Evolutionary conservation across 257 asterid genomes (phyloP).

Genomic region (Solanum tarijense): DNA sequence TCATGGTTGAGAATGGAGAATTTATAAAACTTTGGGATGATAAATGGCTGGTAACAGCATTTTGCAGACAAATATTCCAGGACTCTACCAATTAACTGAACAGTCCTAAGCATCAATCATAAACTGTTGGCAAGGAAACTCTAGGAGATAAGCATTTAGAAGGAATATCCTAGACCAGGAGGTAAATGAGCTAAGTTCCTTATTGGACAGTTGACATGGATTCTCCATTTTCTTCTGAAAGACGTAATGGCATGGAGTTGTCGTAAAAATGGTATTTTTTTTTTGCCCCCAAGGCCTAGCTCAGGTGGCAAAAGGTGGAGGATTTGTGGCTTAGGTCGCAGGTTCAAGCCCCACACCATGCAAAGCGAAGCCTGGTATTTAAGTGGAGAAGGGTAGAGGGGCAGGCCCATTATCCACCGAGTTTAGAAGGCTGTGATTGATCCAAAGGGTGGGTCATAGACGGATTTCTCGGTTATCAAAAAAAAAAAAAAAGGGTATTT

Average conservation of each 20-base stretch:
- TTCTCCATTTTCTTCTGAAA: background rate
- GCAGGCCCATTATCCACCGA: too few relatives aligned
- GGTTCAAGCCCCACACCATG: too few relatives aligned
- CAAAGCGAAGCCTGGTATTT: too few relatives aligned
- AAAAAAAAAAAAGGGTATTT: background rate
- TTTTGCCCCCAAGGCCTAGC: background rate
- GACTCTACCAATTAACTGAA: background rate
- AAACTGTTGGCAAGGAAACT: background rate
- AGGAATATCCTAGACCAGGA: background rate
- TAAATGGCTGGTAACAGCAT: background rate
- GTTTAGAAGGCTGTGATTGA: too few relatives aligned
- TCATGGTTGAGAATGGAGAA: background rate
- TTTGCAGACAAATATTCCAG: background rate
- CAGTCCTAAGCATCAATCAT: background rate
- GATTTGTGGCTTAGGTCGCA: too few relatives aligned
- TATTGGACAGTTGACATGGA: background rate
- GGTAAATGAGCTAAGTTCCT: background rate
- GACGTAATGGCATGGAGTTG: background rate
- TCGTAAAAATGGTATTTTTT: background rate
- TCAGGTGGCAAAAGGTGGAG: too few relatives aligned
- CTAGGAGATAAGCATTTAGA: background rate
- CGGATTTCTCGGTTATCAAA: too few relatives aligned
- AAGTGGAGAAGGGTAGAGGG: too few relatives aligned
- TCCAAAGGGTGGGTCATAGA: too few relatives aligned
- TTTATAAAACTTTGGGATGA: background rate